A percentile compares a stretch with the other conserved stretches of the same genome.
Evolutionary conservation across 1,139 yeast genomes (phyloP).

Genomic region (Meyerozyma athensensis): DNA sequence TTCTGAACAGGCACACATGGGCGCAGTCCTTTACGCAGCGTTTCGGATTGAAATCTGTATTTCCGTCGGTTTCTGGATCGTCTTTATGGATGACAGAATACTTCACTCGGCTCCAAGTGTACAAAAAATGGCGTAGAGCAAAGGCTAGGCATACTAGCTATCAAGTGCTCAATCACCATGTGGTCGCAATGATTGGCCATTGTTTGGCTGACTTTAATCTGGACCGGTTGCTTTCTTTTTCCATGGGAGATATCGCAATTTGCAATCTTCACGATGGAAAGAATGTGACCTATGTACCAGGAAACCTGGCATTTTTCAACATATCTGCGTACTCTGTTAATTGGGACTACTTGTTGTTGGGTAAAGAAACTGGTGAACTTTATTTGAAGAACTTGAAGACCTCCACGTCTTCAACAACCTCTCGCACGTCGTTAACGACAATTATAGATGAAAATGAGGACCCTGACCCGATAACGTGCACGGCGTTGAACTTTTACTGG

Average conservation of each 20-base stretch:
- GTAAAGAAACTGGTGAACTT: conserved; percentile 26
- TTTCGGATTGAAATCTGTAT: conserved; percentile 37
- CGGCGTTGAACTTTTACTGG: conserved; percentile 18
- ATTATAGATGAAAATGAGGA: conserved; percentile 12
- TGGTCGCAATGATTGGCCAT: conserved; percentile 22
- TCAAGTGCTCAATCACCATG: conserved; percentile 23
- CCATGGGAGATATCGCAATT: conserved; percentile 33
- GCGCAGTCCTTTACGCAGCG: conserved; percentile 46
- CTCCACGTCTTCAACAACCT: conserved; percentile 28
- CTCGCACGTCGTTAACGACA: conserved; percentile 18
- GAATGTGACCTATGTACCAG: conserved; percentile 38
- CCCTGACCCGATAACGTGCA: conserved; percentile 16
- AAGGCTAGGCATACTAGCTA: conserved; percentile 27
- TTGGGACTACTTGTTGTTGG: conserved; percentile 33
- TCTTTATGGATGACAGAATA: conserved; percentile 54
- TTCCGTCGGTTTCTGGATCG: conserved; percentile 56
- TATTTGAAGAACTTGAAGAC: conserved; percentile 30
- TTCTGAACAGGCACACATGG: conserved; percentile 61
- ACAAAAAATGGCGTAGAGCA: conserved; percentile 52
- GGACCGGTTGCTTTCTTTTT: conserved; percentile 35
- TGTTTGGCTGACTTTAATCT: conserved; percentile 32
- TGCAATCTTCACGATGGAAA: conserved; percentile 40
- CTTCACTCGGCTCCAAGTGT: conserved; percentile 37
- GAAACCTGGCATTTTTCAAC: conserved; percentile 20
- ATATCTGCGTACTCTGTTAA: conserved; percentile 22